Evolutionary conservation across 2,329 filamentous ascomycete species (phyloP).

Genomic region (Aureobasidium sp.): DNA sequence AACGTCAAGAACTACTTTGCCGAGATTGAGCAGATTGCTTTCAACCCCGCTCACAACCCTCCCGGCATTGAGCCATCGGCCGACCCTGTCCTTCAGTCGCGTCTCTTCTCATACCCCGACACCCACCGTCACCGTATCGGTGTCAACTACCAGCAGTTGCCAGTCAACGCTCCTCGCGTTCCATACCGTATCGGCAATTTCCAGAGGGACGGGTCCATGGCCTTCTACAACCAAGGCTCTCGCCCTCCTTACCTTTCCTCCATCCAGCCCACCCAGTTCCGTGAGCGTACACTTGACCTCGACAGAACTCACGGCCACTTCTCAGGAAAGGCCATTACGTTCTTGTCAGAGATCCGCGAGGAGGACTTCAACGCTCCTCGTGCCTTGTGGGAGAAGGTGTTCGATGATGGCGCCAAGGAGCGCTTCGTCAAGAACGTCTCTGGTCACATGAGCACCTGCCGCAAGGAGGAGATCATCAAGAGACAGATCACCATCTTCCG

Average conservation of each 20-base stretch:
- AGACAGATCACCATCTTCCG: conserved; percentile 60
- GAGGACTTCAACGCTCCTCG: conserved; percentile 53
- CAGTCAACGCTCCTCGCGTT: conserved; percentile 47
- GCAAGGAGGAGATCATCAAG: conserved; percentile 54
- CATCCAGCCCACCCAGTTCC: conserved; percentile 46
- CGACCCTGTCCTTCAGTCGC: conserved; percentile 62
- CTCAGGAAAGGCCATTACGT: conserved; percentile 42
- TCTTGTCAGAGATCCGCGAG: conserved; percentile 46
- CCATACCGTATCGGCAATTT: conserved; percentile 56
- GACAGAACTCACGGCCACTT: conserved; percentile 47
- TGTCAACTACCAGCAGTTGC: conserved; percentile 53
- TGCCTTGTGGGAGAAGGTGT: conserved; percentile 55
- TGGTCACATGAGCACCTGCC: conserved; percentile 55
- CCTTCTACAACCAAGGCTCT: conserved; percentile 57
- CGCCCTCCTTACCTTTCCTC: conserved; percentile 52
- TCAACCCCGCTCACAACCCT: conserved; percentile 60
- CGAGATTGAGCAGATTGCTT: conserved; percentile 64
- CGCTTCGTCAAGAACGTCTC: conserved; percentile 55
- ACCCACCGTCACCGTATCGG: conserved; percentile 54
- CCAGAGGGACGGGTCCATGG: conserved; percentile 67
- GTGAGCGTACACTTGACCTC: conserved; percentile 39
- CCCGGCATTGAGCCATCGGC: conserved; percentile 63
- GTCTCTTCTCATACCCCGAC: conserved; percentile 65
- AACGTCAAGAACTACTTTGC: conserved; percentile 56
- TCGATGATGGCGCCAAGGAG: conserved; percentile 50